Evolutionary conservation across 805 yeast species (phyloP), one percentile per base, ranked within the genome.

Genomic region (Cyberlindnera samutprakarnensis): DNA sequence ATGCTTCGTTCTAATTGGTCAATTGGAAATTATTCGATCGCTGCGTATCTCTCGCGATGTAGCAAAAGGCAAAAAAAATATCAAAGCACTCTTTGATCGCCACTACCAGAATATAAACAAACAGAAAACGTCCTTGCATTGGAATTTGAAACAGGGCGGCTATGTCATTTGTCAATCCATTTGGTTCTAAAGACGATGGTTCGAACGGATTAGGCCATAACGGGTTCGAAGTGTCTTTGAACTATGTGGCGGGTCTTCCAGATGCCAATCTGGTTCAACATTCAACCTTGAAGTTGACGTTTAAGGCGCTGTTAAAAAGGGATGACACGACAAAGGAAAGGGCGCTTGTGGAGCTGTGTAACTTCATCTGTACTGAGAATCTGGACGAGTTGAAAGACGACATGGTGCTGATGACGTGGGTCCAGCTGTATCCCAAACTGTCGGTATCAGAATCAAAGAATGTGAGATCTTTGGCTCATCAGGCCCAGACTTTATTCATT

Each of bases 301-400:
- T 87, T 62, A 87, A 82, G 51, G 73, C 82, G 8, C 55, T 88
- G 30, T 52, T 80, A 52, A 88, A 87, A 55, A 73, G 81, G 49
- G 95, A 87, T 47, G 70, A 78, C 6, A 77, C 75, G n/a, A 90
- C 97, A 0, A 82, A 78, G 49, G 95, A 85, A 44, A 83, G 79
- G 50, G 86, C 92, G 1, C 60, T 86, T 17, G 51, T 43, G 6
- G 94, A 82, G 25, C 50, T 80, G 19, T 45, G 64, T 3, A 46
- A 53, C 4, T 47, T 57, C 19, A 39, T 71, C 3, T 30, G 43
- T 14, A 21, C 29, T 11, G 38, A 28, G 5, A 37, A 45, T 5
- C 37, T 41, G 1, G 45, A 53, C 2, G 47, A 48, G 13, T 30
- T 62, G 12, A 49, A 63, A n/a, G 78, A 78, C 39, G 82, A 77